Conservation (phyloP, 2,329 filamentous ascomycete genomes). For the Pseudopithomyces maydicus region DNA sequence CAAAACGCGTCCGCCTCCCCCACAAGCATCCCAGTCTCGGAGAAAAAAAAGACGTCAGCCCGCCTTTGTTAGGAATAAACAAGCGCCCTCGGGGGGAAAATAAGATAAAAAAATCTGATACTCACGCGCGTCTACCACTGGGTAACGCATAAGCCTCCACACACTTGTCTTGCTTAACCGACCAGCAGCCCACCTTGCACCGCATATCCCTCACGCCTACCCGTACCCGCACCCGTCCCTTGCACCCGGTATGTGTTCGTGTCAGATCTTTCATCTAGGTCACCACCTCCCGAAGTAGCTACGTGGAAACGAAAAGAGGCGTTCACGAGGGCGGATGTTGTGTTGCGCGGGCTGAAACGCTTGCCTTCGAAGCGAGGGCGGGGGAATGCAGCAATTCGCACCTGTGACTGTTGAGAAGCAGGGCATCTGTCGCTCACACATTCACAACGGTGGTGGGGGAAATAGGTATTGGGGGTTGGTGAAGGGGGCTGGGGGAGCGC, state of each 20-base stretch:
- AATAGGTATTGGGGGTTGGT: neutral
- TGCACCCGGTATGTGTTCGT: slow-evolving; percentile 1
- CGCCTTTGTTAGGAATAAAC: no score
- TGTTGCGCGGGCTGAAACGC: slow-evolving; percentile 13
- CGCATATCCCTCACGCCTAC: neutral
- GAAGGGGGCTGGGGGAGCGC: neutral
- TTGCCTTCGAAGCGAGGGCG: slow-evolving; percentile 4
- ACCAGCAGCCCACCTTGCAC: neutral
- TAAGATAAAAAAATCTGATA: no score
- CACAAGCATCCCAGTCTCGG: no score
- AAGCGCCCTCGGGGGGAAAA: no score
- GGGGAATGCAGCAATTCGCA: neutral
- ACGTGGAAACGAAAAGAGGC: neutral
- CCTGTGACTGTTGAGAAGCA: slow-evolving; percentile 4
- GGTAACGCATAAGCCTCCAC: neutral
- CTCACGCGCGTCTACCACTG: neutral
- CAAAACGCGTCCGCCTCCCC: no score
- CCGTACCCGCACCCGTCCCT: slow-evolving; percentile 3
- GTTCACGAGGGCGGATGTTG: neutral
- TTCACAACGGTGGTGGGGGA: neutral
- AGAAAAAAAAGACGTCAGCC: no score
- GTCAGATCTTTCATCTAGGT: slow-evolving; percentile 1
- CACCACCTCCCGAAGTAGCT: neutral
- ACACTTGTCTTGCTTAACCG: neutral
- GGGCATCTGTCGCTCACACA: neutral